A percentile compares a stretch with the other conserved stretches of the same genome.
Conservation (phyloP, 805 yeast species). For the Nematodospora valgi region DNA sequence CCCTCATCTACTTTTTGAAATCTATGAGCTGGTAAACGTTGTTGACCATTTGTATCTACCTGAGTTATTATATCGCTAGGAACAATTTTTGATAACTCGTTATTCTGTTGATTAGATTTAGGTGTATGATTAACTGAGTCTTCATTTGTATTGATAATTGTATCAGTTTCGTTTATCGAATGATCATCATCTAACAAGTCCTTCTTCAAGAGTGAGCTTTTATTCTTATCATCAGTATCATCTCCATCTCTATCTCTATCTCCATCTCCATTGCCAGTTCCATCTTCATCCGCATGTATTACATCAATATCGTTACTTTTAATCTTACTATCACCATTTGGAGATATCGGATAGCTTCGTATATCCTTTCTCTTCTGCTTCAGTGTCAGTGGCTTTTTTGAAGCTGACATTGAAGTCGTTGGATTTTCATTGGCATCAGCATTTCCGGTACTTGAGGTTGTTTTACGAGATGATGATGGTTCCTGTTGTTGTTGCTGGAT, state of each 20-base stretch:
- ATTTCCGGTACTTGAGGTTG: neutral
- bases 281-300: conserved; percentile 3
- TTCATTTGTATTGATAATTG: conserved; percentile 33
- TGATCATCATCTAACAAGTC: conserved; percentile 34
- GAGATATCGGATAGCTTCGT: neutral
- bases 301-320: neutral
- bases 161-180: conserved; percentile 39
- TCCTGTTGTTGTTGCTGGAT: conserved; percentile 13
- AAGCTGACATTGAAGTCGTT: no score
- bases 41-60: neutral
- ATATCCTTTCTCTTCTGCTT: neutral
- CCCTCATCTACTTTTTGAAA: neutral
- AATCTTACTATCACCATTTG: neutral
- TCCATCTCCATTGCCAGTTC: conserved; percentile 7
- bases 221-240: conserved; percentile 3
- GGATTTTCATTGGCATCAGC: neutral
- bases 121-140: conserved; percentile 24
- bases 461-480: conserved; percentile 1
- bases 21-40: neutral
- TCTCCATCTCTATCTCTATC: conserved; percentile 1
- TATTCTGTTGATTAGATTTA: neutral
- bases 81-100: conserved; percentile 4
- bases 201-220: conserved; percentile 13
- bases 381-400: neutral
- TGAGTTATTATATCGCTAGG: conserved; percentile 2